Percentiles rank a stretch among this genome's conserved stretches.
Evolutionary conservation across 441 rosid genomes (phyloP).

Genomic region (Eruca vesicaria): DNA sequence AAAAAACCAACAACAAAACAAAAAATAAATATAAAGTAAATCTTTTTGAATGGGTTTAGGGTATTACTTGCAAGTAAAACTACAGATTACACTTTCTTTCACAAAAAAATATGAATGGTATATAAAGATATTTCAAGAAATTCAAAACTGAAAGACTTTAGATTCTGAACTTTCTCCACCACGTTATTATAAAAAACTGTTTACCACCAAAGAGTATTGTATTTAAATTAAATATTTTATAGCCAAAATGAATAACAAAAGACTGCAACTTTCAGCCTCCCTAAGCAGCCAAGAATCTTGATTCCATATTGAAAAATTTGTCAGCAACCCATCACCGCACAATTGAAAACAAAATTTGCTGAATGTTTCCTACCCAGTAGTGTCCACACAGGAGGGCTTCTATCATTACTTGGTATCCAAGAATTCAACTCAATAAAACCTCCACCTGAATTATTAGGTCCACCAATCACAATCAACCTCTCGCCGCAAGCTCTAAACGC

Average conservation of each 20-base stretch:
- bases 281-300: constrained; percentile 57
- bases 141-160: neutral
- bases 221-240: constrained; percentile 6
- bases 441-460: constrained; percentile 53
- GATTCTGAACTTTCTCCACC: constrained; percentile 9
- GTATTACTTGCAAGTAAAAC: too few species aligned
- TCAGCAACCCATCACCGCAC: constrained; percentile 62
- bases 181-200: constrained; percentile 17
- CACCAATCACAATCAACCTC: constrained; percentile 53
- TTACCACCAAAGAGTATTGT: constrained; percentile 24
- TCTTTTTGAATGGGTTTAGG: too few species aligned
- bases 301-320: constrained; percentile 59
- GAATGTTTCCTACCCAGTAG: constrained; percentile 47
- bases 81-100: too few species aligned
- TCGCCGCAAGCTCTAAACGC: constrained; percentile 65
- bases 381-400: constrained; percentile 43
- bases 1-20: too few species aligned
- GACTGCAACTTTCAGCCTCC: constrained; percentile 28
- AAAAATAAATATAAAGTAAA: too few species aligned
- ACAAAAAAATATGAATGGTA: too few species aligned
- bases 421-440: constrained; percentile 53
- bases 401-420: constrained; percentile 47
- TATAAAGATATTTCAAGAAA: too few species aligned
- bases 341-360: constrained; percentile 55
- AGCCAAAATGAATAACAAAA: constrained; percentile 6